Evolutionary conservation across 2,329 filamentous ascomycete genomes (phyloP).

Genomic region (Aspergillus pseudoterreus): DNA sequence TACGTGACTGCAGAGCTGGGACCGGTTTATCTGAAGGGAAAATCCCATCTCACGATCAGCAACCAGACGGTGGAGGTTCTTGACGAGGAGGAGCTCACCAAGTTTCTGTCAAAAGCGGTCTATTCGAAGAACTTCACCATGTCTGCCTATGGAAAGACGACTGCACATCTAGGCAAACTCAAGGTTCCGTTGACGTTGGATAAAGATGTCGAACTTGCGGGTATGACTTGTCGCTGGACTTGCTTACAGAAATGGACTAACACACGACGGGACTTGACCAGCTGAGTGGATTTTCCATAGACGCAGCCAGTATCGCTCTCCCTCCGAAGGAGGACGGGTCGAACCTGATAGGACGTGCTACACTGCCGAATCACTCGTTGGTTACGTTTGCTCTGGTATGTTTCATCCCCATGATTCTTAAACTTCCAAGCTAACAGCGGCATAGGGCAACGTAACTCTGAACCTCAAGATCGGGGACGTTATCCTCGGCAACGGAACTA

Average conservation of each 20-base stretch:
- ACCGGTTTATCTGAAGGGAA: slow-evolving; percentile 15
- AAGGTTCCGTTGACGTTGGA: slow-evolving; percentile 37
- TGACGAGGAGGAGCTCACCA: slow-evolving; percentile 39
- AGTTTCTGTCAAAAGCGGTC: slow-evolving; percentile 41
- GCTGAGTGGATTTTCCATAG: slow-evolving; percentile 38
- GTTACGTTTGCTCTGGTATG: slow-evolving; percentile 37
- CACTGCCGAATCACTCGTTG: slow-evolving; percentile 45
- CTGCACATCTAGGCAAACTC: slow-evolving; percentile 40
- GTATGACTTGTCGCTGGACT: slow-evolving; percentile 7
- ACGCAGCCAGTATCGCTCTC: slow-evolving; percentile 35
- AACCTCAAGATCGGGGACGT: slow-evolving; percentile 42
- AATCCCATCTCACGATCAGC: slow-evolving; percentile 32
- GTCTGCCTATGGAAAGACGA: slow-evolving; percentile 36
- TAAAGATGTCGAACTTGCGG: slow-evolving; percentile 39
- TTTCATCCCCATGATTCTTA: neutral
- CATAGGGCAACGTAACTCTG: slow-evolving; percentile 44
- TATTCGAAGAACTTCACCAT: slow-evolving; percentile 35
- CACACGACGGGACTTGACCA: slow-evolving; percentile 29
- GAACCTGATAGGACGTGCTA: slow-evolving; percentile 44
- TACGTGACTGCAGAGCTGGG: slow-evolving; percentile 15
- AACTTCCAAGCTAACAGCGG: neutral
- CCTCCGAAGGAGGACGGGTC: slow-evolving; percentile 36
- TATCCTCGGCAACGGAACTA: slow-evolving; percentile 37
- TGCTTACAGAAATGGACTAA: neutral
- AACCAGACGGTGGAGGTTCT: slow-evolving; percentile 35